Percentiles rank a stretch among this genome's conserved stretches.
Evolutionary conservation across 1,284 basidiomycete species (phyloP).

Genomic region (Trametes pubescens): DNA sequence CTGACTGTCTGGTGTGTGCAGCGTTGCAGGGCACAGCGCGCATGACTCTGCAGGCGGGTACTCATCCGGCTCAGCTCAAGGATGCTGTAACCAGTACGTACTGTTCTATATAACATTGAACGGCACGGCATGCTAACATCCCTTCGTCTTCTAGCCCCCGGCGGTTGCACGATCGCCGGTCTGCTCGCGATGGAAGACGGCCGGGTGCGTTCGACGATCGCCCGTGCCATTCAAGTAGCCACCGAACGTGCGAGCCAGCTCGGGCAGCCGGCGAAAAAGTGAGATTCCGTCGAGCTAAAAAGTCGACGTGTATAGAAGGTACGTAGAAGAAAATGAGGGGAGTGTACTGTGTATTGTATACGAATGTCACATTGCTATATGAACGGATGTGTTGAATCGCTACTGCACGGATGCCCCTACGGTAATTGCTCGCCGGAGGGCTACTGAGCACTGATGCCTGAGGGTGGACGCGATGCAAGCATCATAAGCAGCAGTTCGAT

Average conservation of each 20-base stretch:
- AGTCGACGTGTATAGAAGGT: too few relatives aligned
- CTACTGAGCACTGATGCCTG: too few relatives aligned
- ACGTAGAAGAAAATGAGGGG: neutral
- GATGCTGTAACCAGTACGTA: constrained; percentile 95
- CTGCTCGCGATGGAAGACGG: constrained; percentile 96
- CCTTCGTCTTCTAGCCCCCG: constrained; percentile 73
- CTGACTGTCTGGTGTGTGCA: constrained; percentile 42
- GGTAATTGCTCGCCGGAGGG: too few relatives aligned
- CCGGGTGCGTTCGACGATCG: constrained; percentile 92
- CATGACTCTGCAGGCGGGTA: constrained; percentile 90
- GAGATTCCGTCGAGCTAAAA: neutral
- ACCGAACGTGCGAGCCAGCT: constrained; percentile 88
- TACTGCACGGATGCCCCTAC: too few relatives aligned
- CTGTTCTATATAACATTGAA: neutral
- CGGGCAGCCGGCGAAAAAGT: constrained; percentile 53
- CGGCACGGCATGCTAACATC: neutral
- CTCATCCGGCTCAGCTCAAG: constrained; percentile 96
- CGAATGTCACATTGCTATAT: neutral
- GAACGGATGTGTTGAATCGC: neutral
- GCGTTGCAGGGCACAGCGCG: constrained; percentile 97
- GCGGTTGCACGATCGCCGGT: constrained; percentile 98
- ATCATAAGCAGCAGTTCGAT: too few relatives aligned
- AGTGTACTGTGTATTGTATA: neutral
- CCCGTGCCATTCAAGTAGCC: constrained; percentile 93
- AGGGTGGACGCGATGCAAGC: too few relatives aligned